A percentile compares a stretch with the other conserved stretches of the same genome.
These are phyloP conservation scores for Protomyces lactucae-debilis DNA, from an alignment of 1,139 yeast genomes.

Conservation along the genomic window DNA sequence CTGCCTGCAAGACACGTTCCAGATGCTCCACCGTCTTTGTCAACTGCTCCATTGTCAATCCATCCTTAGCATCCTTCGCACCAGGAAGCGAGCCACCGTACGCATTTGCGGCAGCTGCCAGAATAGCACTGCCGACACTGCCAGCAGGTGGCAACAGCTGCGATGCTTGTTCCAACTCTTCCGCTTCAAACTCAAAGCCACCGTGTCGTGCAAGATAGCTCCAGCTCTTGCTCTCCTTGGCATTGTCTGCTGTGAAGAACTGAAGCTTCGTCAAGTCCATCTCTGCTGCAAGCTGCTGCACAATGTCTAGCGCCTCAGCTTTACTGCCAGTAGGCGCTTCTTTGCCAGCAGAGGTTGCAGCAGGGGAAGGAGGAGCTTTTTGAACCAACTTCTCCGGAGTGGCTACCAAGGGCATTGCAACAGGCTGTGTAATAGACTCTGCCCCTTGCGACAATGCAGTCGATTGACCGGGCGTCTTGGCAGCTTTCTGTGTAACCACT, in stretches of 20 bases:
- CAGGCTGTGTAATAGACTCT: neutral
- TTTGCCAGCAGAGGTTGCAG: neutral
- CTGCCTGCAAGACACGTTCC: constrained; percentile 29
- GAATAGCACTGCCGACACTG: constrained; percentile 8
- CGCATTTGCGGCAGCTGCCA: constrained; percentile 15
- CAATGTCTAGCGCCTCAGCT: constrained; percentile 13
- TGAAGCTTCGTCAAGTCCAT: constrained; percentile 5
- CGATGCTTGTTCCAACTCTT: constrained; percentile 14
- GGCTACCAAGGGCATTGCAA: neutral
- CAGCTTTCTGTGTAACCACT: neutral
- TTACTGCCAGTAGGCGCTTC: neutral
- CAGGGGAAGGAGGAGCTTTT: neutral
- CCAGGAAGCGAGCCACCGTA: constrained; percentile 25
- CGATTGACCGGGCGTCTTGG: neutral
- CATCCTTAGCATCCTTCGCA: neutral
- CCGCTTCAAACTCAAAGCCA: neutral
- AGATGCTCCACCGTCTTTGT: constrained; percentile 27
- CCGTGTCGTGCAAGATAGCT: neutral
- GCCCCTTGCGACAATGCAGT: neutral
- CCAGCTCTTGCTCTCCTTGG: neutral
- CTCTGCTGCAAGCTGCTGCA: constrained; percentile 9
- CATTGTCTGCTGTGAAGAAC: constrained; percentile 13
- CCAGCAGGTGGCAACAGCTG: constrained; percentile 10
- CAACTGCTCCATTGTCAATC: neutral
- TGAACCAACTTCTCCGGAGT: neutral